Conservation (phyloP, 352 stramenopile species). For the Phytopythium litorale region DNA sequence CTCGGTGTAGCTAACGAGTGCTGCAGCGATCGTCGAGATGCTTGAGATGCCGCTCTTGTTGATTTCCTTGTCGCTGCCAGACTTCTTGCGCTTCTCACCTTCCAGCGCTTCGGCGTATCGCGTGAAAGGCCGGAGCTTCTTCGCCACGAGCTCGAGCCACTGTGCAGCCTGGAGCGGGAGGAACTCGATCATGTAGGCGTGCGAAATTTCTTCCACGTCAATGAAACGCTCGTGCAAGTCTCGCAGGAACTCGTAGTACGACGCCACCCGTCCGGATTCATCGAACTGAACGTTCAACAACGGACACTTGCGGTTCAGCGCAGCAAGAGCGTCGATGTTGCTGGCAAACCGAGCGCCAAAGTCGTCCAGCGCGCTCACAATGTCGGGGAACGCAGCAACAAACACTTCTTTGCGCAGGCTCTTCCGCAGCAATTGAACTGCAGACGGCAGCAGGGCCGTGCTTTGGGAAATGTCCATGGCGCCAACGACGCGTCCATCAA, state of each 20-base stretch:
- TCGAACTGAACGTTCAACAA: slow-evolving; percentile 34
- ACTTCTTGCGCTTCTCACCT: slow-evolving; percentile 67
- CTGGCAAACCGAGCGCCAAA: slow-evolving; percentile 43
- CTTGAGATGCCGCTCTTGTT: slow-evolving; percentile 72
- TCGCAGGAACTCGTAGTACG: slow-evolving; percentile 66
- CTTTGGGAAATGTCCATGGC: slow-evolving; percentile 31
- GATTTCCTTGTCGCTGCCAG: slow-evolving; percentile 74
- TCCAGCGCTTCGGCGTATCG: slow-evolving; percentile 72
- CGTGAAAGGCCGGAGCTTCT: slow-evolving; percentile 74
- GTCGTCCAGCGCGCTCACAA: slow-evolving; percentile 44
- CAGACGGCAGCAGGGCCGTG: slow-evolving; percentile 51
- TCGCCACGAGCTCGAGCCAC: slow-evolving; percentile 51
- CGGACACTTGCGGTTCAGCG: slow-evolving; percentile 49
- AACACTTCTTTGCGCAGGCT: slow-evolving; percentile 55
- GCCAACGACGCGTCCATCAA: slow-evolving; percentile 46
- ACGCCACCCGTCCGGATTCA: slow-evolving; percentile 10
- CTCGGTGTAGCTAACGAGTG: slow-evolving; percentile 62
- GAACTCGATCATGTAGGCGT: slow-evolving; percentile 44
- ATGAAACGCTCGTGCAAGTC: slow-evolving; percentile 40
- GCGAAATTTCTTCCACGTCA: slow-evolving; percentile 50
- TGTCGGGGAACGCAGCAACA: slow-evolving; percentile 41
- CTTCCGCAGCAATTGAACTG: slow-evolving; percentile 48
- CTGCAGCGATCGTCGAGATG: slow-evolving; percentile 68
- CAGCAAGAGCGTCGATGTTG: slow-evolving; percentile 25
- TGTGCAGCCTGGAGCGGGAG: slow-evolving; percentile 36